Percentiles rank a stretch among this genome's conserved stretches.
These are phyloP conservation scores for Cladosporium sp. DNA, from an alignment of 2,329 filamentous ascomycete species.

Conservation along the genomic window DNA sequence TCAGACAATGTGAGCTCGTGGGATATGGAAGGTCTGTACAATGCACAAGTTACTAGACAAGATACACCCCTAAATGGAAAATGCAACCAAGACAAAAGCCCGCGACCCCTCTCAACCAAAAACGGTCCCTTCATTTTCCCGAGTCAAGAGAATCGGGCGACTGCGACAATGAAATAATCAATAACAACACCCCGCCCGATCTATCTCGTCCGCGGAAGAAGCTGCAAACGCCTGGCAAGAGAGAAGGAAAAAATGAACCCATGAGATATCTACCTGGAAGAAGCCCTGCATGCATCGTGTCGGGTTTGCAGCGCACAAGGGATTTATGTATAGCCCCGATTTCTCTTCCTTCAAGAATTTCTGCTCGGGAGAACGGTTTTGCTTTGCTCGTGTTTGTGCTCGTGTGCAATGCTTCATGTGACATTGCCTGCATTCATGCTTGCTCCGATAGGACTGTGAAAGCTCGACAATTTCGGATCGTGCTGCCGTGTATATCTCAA, in stretches of 20 bases:
- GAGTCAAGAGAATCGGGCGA: neutral
- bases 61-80: neutral
- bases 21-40: neutral
- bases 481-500: neutral
- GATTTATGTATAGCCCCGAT: neutral
- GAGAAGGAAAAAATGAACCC: neutral
- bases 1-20: neutral
- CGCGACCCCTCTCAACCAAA: neutral
- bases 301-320: neutral
- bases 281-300: neutral
- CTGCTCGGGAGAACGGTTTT: neutral
- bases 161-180: neutral
- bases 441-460: neutral
- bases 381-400: neutral
- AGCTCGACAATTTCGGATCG: neutral
- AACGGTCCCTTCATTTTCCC: neutral
- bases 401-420: neutral
- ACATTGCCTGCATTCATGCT: neutral
- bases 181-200: constrained; percentile 2
- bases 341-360: neutral
- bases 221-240: neutral
- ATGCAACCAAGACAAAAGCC: neutral
- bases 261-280: neutral
- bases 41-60: constrained; percentile 4
- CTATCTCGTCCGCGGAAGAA: neutral